Conservation (phyloP, 2,329 filamentous ascomycete species). For the Fusarium phyllophilum region DNA sequence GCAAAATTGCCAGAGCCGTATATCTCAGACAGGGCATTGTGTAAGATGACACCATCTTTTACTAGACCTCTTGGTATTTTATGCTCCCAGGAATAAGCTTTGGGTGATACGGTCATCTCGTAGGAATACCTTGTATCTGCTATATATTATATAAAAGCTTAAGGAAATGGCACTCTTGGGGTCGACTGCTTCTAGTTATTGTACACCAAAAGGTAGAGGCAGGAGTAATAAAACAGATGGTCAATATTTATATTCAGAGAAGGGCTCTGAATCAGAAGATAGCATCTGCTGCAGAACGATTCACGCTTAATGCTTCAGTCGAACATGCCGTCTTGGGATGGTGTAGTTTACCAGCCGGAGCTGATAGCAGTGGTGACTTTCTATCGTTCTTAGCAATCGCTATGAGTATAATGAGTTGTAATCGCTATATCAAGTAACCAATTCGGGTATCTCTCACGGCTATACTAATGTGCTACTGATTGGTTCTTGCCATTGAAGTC, state of each 20-base stretch:
- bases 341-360: accelerated
- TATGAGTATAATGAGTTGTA: accelerated
- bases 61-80: background rate
- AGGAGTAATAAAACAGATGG: accelerated
- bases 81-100: background rate
- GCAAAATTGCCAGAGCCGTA: background rate
- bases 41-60: background rate
- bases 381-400: accelerated
- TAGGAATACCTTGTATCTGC: accelerated
- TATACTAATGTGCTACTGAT: background rate
- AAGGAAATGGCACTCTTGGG: accelerated
- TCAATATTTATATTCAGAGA: accelerated
- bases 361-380: accelerated
- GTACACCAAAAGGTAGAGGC: accelerated
- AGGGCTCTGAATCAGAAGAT: background rate
- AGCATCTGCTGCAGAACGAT: background rate
- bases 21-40: background rate
- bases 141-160: background rate
- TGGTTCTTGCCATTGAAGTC: background rate
- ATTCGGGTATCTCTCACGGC: background rate
- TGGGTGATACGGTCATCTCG: accelerated
- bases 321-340: background rate
- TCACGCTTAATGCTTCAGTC: background rate
- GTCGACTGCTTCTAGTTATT: accelerated
- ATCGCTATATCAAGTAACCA: accelerated